These are phyloP conservation scores for Scutellaria barbata DNA, from an alignment of 257 asterid genomes.

Conservation along the genomic window DNA sequence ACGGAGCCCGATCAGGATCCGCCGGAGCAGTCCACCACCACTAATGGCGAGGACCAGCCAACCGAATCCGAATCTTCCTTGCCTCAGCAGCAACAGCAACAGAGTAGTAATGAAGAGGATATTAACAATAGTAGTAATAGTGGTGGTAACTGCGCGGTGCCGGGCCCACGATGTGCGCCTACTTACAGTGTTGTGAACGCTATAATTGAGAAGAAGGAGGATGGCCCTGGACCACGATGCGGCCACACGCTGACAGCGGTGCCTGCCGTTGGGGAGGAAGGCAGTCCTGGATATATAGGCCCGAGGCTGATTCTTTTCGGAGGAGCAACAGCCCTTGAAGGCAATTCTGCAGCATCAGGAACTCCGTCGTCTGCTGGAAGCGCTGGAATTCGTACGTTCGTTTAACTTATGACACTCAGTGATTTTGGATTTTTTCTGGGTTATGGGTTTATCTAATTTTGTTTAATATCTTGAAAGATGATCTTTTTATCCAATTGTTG, in stretches of 20 bases:
- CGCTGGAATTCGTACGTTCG: constrained; percentile 90
- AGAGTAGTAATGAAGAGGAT: constrained; percentile 44
- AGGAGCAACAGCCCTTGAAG: constrained; percentile 98
- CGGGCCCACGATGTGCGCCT: constrained; percentile 94
- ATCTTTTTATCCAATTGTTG: background rate
- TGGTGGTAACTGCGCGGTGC: constrained; percentile 52
- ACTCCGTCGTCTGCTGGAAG: constrained; percentile 97
- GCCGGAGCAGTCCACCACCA: constrained; percentile 55
- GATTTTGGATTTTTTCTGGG: background rate
- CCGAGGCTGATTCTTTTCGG: constrained; percentile 91
- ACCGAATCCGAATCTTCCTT: constrained; percentile 49
- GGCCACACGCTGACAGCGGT: constrained; percentile 98
- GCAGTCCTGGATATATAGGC: constrained; percentile 79
- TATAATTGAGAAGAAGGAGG: constrained; percentile 83
- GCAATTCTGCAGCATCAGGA: constrained; percentile 89
- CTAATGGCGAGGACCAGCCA: constrained; percentile 43
- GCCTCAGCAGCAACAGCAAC: constrained; percentile 47
- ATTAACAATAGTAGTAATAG: constrained; percentile 40
- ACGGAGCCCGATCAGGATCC: constrained; percentile 81
- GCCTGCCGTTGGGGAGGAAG: constrained; percentile 97
- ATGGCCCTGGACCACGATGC: constrained; percentile 97
- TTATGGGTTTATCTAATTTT: constrained; percentile 7
- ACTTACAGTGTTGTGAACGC: constrained; percentile 79
- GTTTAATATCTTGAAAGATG: constrained; percentile 16
- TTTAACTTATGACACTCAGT: constrained; percentile 13